Conservation (phyloP, 2,329 filamentous ascomycete species). For the Biscogniauxia marginata region DNA sequence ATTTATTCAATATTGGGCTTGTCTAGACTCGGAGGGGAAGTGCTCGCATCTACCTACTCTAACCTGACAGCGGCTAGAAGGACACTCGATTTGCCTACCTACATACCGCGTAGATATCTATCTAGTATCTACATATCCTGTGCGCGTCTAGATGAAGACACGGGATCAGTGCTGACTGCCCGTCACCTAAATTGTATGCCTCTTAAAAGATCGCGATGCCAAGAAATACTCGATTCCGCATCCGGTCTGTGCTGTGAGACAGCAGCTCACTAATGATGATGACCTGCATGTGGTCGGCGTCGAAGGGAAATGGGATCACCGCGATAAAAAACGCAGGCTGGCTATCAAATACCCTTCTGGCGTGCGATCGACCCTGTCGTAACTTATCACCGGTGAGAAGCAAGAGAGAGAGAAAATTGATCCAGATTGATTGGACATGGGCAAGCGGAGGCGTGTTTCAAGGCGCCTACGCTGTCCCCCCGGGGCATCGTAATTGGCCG, state of each 20-base stretch:
- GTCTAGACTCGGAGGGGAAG: neutral
- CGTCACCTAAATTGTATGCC: too few species aligned
- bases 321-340: neutral
- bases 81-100: too few species aligned
- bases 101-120: neutral
- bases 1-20: neutral
- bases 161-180: too few species aligned
- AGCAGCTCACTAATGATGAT: slow-evolving; percentile 1
- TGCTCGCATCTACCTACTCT: neutral
- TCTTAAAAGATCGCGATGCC: slow-evolving; percentile 7
- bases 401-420: slow-evolving; percentile 6
- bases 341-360: slow-evolving; percentile 8
- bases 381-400: slow-evolving; percentile 8
- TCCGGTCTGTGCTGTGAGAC: slow-evolving; percentile 19
- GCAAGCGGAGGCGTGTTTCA: slow-evolving; percentile 26
- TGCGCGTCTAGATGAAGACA: neutral
- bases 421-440: slow-evolving; percentile 19
- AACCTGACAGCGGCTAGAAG: too few species aligned
- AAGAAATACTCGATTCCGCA: slow-evolving; percentile 1
- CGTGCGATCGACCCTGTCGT: slow-evolving; percentile 15
- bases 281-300: slow-evolving; percentile 2
- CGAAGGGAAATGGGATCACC: neutral
- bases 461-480: slow-evolving; percentile 17
- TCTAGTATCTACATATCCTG: neutral
- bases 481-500: slow-evolving; percentile 12